Percentiles rank a stretch among this genome's conserved stretches.
These are phyloP conservation scores for Boletus sensibilis DNA, from an alignment of 768 basidiomycete species.

Conservation along the genomic window DNA sequence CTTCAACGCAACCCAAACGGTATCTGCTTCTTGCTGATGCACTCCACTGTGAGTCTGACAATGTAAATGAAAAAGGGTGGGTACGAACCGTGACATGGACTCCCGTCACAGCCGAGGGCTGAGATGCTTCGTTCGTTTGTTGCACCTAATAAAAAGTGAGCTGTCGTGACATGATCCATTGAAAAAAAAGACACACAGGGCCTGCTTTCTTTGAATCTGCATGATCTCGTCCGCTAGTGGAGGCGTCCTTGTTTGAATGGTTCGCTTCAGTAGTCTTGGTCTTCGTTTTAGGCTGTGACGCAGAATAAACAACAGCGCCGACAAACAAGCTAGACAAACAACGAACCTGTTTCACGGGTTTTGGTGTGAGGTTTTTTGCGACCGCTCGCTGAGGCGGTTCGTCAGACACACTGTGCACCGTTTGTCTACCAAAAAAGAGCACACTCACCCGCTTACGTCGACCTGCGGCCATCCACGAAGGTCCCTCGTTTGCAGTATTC, in stretches of 20 bases:
- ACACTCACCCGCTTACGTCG: background rate
- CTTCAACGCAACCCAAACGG: background rate
- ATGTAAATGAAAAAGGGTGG: too few species aligned
- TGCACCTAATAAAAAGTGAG: background rate
- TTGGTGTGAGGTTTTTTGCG: background rate
- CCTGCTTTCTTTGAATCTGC: background rate
- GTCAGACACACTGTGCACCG: background rate
- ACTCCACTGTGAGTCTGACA: background rate
- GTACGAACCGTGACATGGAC: background rate
- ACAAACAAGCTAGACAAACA: background rate
- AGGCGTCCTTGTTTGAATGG: background rate
- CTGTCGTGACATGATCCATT: background rate
- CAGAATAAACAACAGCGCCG: background rate
- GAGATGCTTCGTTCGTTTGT: background rate
- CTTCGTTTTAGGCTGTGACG: background rate
- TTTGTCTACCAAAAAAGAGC: background rate
- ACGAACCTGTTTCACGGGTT: background rate
- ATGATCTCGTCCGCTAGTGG: background rate
- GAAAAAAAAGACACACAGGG: background rate
- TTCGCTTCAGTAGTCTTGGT: background rate
- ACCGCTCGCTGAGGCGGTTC: background rate
- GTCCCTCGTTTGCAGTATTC: background rate
- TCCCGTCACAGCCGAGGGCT: background rate
- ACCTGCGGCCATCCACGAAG: background rate
- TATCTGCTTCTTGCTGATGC: background rate